Base-by-base conservation (phyloP, 129 eudicot genomes). In the Saussurea involucrata region DNA sequence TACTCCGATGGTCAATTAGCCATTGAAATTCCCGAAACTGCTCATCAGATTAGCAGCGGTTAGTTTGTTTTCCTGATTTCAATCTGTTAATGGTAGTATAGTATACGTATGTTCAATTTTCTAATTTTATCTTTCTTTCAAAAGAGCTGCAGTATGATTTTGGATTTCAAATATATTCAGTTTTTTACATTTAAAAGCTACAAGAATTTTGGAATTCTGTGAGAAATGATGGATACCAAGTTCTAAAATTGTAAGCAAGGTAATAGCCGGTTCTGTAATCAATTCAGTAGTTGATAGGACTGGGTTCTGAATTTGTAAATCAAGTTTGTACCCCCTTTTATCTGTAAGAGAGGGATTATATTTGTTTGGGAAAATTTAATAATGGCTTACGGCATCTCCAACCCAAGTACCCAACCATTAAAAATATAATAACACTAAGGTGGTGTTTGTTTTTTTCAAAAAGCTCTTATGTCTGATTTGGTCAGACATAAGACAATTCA, bases 31-130 rank as follows among this genome's bases (percentile, higher is more conserved):
- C 96, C 98, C 4, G 97, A 93, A 25, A 93, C 98, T 34, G 98
- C 98, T 76, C 98, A 93, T 74, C 95, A 93, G 79, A 93, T 93
- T 66, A 90, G 95, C 76, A 83, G 75, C 18, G 98, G 98, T 93
- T 22, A 34, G 49, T 74, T 66, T 60, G 0, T 20, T 63, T 63
- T 24, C 18, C 24, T 71, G 21, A 33, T 22, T 73, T 55, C 67
- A 3, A 53, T 28, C 36, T 53, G 24, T 0, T 76, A 20, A 0
- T 1, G 46, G 1, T 8, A 46, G 13, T 27, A 27, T 27, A n/a
- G n/a, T 27, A 2, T 53, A 17, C 20, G 2, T 0, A 17, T 1
- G 7, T 53, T 53, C 1, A 53, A 53, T 13, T n/a, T n/a, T 15
- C 61, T 17, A 8, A 15, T 53, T 15, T 18, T 3, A 65, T 40